Percentiles rank a stretch among this genome's conserved stretches.
Conservation (phyloP, 495 filamentous ascomycete species). For the Neurospora sp. region DNA sequence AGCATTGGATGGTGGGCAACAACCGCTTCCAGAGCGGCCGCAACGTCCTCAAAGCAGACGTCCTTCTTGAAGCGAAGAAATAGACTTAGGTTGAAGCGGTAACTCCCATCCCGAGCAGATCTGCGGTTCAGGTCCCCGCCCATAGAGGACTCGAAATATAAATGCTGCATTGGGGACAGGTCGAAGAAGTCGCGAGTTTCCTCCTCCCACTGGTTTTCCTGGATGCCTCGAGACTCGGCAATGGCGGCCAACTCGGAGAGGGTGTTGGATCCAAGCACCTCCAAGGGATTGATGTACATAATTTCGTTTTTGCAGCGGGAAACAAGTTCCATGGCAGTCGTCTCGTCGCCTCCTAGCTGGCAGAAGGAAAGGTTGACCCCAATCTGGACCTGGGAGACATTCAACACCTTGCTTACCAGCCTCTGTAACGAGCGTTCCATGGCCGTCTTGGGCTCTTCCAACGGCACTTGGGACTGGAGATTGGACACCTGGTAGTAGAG, state of each 20-base stretch:
- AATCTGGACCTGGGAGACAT: constrained; percentile 24
- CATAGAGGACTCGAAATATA: constrained; percentile 52
- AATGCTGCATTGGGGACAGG: constrained; percentile 60
- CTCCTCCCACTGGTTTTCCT: constrained; percentile 25
- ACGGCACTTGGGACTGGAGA: constrained; percentile 25
- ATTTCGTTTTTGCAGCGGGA: constrained; percentile 30
- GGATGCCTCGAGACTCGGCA: constrained; percentile 20
- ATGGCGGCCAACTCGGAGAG: constrained; percentile 27
- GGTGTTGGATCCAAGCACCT: constrained; percentile 19
- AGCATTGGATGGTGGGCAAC: constrained; percentile 63
- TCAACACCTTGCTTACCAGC: constrained; percentile 28
- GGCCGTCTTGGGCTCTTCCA: constrained; percentile 22
- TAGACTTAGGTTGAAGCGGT: constrained; percentile 68
- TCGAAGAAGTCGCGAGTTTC: constrained; percentile 43
- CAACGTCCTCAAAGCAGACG: constrained; percentile 37
- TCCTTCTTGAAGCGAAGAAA: constrained; percentile 45
- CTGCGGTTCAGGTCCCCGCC: constrained; percentile 24
- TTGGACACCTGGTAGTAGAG: constrained; percentile 31
- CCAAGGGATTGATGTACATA: constrained; percentile 23
- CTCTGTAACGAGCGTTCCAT: constrained; percentile 31
- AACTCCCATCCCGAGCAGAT: constrained; percentile 40
- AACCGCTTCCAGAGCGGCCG: constrained; percentile 45
- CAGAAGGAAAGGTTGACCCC: constrained; percentile 35
- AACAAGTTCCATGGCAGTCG: constrained; percentile 28
- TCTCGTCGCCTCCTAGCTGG: constrained; percentile 36